Conservation (phyloP, 106 monocot genomes). For the Platanthera zijinensis region DNA sequence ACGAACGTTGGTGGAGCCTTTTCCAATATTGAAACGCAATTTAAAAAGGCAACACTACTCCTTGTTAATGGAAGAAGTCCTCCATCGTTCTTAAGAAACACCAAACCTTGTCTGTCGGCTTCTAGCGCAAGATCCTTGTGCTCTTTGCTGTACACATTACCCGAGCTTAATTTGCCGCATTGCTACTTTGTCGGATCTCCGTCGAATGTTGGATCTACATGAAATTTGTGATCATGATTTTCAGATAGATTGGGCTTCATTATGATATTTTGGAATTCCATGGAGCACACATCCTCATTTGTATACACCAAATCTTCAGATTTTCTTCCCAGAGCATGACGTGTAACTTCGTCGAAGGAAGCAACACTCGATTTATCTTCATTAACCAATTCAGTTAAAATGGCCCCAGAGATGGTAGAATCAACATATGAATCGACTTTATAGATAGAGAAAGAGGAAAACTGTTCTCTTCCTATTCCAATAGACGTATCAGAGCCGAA, state of each 20-base stretch:
- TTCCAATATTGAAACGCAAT: no score
- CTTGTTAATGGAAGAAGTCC: conserved; percentile 44
- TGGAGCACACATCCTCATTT: conserved; percentile 12
- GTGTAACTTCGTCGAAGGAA: background rate
- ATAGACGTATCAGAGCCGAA: no score
- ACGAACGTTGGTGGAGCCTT: no score
- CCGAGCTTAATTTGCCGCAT: conserved; percentile 25
- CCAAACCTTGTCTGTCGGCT: conserved; percentile 56
- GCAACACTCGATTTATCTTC: no score
- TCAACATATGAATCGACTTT: conserved; percentile 10
- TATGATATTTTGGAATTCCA: background rate
- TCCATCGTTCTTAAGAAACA: conserved; percentile 61
- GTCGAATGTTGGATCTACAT: conserved; percentile 39
- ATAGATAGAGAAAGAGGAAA: background rate
- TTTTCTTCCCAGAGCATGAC: background rate
- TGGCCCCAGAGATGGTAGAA: background rate
- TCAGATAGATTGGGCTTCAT: conserved; percentile 18
- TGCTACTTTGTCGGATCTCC: conserved; percentile 27
- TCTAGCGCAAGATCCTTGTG: conserved; percentile 57
- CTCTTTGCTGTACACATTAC: conserved; percentile 39
- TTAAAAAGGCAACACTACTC: conserved; percentile 6
- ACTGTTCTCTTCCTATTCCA: no score
- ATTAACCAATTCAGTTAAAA: no score
- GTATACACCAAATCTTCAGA: background rate
- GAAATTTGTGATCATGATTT: background rate